phyloP scores from a whole-genome alignment of 1,284 basidiomycete genomes.

The Rugosomyces carneus region DNA sequence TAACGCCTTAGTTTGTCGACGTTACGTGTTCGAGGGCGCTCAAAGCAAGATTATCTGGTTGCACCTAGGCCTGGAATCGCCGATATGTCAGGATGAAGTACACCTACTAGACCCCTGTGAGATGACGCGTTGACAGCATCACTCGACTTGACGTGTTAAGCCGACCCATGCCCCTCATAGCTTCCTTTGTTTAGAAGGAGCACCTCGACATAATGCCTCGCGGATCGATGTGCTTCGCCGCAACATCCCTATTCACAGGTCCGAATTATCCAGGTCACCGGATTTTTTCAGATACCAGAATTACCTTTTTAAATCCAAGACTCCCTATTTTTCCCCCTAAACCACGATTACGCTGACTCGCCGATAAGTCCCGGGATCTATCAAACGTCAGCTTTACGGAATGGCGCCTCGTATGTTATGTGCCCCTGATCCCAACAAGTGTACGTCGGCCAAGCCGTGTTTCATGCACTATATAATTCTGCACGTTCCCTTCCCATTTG shows the following conservation, averaged over 20 bases:
- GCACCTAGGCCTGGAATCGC: constrained; percentile 1
- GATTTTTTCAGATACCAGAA: neutral
- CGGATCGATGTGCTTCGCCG: neutral
- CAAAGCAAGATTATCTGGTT: neutral
- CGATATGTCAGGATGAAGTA: constrained; percentile 3
- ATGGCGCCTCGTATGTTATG: constrained; percentile 1
- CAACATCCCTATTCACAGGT: neutral
- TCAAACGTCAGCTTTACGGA: constrained; percentile 1
- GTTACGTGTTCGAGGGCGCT: neutral
- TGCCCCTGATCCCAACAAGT: constrained; percentile 5
- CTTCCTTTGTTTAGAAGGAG: neutral
- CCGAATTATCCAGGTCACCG: neutral
- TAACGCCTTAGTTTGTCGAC: neutral
- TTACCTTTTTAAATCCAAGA: neutral
- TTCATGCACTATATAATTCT: neutral
- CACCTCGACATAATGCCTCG: neutral
- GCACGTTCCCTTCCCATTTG: neutral
- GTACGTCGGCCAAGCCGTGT: neutral
- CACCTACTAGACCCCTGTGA: neutral
- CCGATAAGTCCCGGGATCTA: constrained; percentile 1
- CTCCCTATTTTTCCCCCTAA: neutral
- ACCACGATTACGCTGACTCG: neutral
- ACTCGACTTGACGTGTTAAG: neutral
- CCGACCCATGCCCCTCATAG: neutral
- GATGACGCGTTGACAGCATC: neutral